These are phyloP conservation scores for Xeromyces bisporus DNA, from an alignment of 495 filamentous ascomycete genomes.

Conservation along the genomic window DNA sequence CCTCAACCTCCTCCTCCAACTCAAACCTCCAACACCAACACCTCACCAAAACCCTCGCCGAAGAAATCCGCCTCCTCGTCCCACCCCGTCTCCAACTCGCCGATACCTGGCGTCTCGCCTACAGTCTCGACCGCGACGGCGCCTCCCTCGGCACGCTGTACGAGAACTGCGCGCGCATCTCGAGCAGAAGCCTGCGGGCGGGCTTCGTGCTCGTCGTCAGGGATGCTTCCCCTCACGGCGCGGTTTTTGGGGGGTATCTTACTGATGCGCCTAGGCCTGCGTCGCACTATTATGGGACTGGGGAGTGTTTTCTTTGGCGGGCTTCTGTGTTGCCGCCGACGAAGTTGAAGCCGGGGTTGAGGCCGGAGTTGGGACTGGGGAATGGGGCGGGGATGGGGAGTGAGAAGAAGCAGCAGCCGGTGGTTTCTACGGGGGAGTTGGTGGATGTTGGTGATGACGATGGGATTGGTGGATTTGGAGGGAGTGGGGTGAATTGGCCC, in stretches of 20 bases:
- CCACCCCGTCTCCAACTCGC: constrained; percentile 71
- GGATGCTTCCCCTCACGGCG: constrained; percentile 33
- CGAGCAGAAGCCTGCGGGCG: constrained; percentile 47
- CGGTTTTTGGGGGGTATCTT: constrained; percentile 89
- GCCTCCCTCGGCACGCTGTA: constrained; percentile 78
- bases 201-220: constrained; percentile 77
- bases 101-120: constrained; percentile 72
- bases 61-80: constrained; percentile 84
- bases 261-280: constrained; percentile 66
- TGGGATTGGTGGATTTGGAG: no score
- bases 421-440: no score
- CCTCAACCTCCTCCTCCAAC: no score
- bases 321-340: constrained; percentile 41
- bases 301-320: constrained; percentile 97
- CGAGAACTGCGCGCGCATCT: constrained; percentile 45
- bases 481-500: constrained; percentile 21
- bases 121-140: constrained; percentile 87
- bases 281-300: constrained; percentile 84
- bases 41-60: constrained; percentile 57
- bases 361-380: constrained; percentile 14
- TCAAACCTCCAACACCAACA: constrained; percentile 28
- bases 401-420: neutral
- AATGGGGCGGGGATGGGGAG: neutral
- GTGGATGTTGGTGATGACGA: no score
- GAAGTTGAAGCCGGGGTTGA: constrained; percentile 21